phyloP scores from a whole-genome alignment of 108 stramenopile species.

The Cyclostephanos invisitatus region DNA sequence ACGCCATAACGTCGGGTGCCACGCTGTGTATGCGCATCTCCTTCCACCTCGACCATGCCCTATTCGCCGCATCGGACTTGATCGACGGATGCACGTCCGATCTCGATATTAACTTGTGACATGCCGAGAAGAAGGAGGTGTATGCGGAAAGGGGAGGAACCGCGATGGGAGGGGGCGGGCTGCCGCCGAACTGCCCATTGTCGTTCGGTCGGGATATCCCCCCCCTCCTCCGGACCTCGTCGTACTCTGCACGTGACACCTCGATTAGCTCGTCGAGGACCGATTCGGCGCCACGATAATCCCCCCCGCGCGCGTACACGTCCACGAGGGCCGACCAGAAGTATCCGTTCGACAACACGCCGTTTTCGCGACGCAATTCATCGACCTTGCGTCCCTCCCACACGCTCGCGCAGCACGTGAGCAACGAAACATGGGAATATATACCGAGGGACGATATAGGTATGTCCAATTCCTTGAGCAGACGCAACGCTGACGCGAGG shows the following conservation, averaged over 20 bases:
- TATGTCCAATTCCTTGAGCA: slow-evolving; percentile 63
- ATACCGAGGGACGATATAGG: slow-evolving; percentile 68
- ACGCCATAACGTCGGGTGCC: slow-evolving; percentile 85
- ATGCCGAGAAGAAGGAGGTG: slow-evolving; percentile 81
- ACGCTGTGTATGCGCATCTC: slow-evolving; percentile 80
- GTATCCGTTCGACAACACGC: slow-evolving; percentile 58
- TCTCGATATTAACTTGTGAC: slow-evolving; percentile 75
- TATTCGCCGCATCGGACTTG: slow-evolving; percentile 69
- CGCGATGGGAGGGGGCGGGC: slow-evolving; percentile 17
- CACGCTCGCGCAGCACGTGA: slow-evolving; percentile 74
- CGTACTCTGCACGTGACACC: slow-evolving; percentile 33
- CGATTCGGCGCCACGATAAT: slow-evolving; percentile 71
- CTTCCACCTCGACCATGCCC: slow-evolving; percentile 82
- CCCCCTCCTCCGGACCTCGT: slow-evolving; percentile 6
- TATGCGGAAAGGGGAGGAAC: slow-evolving; percentile 76
- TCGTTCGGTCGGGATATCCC: background rate
- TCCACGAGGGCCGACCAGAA: slow-evolving; percentile 86
- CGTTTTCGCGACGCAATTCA: slow-evolving; percentile 60
- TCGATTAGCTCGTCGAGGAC: slow-evolving; percentile 78
- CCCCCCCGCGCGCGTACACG: slow-evolving; percentile 76
- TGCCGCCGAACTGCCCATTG: slow-evolving; percentile 24
- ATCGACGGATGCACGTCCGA: slow-evolving; percentile 68
- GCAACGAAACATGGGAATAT: slow-evolving; percentile 60
- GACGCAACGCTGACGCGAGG: slow-evolving; percentile 58
- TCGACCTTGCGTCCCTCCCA: slow-evolving; percentile 77